Percentiles rank a stretch among this genome's conserved stretches.
phyloP scores from a whole-genome alignment of 2,329 filamentous ascomycete species.

The Cladosporium sp. region DNA sequence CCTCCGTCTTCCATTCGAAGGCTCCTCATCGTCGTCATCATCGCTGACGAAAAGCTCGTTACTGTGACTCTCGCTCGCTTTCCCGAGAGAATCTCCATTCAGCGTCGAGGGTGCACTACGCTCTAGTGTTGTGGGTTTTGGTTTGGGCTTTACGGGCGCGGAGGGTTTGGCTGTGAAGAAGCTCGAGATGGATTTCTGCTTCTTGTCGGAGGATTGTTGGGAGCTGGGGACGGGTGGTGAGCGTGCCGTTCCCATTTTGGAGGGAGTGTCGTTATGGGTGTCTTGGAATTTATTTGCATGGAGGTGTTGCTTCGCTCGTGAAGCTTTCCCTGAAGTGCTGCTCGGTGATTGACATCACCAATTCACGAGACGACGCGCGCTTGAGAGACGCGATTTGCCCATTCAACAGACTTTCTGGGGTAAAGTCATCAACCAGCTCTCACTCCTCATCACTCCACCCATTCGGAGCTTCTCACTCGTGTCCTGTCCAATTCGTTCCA shows the following conservation, averaged over 20 bases:
- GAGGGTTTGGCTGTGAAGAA: constrained; percentile 29
- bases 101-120: neutral
- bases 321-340: too few species aligned
- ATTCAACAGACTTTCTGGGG: too few species aligned
- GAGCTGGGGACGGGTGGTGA: constrained; percentile 1
- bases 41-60: constrained; percentile 28
- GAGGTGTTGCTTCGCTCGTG: too few species aligned
- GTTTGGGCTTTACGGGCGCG: constrained; percentile 23
- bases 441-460: too few species aligned
- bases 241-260: constrained; percentile 1
- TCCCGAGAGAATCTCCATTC: neutral
- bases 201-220: constrained; percentile 47
- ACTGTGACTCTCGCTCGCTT: constrained; percentile 11
- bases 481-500: too few species aligned
- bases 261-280: too few species aligned
- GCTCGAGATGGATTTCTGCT: constrained; percentile 72
- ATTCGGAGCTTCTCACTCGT: too few species aligned
- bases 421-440: too few species aligned
- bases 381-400: too few species aligned
- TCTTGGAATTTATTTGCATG: too few species aligned
- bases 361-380: too few species aligned
- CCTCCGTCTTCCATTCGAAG: constrained; percentile 36
- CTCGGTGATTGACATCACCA: too few species aligned
- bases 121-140: constrained; percentile 17
- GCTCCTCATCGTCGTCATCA: constrained; percentile 36